Conservation (phyloP, 75 land plant genomes). For the Larix kaempferi region DNA sequence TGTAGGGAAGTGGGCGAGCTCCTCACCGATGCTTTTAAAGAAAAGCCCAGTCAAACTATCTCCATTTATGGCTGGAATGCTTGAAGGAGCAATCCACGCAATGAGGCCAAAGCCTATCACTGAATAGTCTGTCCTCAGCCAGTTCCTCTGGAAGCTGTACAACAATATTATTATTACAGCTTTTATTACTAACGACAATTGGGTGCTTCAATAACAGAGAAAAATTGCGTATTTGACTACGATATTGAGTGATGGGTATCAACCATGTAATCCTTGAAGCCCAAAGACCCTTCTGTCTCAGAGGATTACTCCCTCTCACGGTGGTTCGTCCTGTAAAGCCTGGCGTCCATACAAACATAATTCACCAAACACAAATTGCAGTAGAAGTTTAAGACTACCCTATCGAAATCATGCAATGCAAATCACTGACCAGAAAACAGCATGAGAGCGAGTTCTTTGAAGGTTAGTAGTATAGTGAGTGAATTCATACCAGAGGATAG, state of each 20-base stretch:
- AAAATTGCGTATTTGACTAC: too few species aligned
- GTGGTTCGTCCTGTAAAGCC: neutral
- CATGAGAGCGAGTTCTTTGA: neutral
- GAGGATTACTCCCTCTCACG: neutral
- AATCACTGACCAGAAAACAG: neutral
- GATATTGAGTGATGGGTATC: neutral
- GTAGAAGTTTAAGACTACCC: neutral
- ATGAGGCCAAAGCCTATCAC: conserved; percentile 95
- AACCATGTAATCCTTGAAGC: neutral
- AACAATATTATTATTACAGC: neutral
- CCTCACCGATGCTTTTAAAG: conserved; percentile 84
- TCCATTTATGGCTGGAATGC: conserved; percentile 87
- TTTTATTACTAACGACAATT: neutral
- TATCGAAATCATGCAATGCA: neutral
- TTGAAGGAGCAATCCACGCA: conserved; percentile 96
- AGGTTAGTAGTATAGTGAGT: neutral
- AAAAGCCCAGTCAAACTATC: conserved; percentile 88
- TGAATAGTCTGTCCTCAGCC: conserved; percentile 79
- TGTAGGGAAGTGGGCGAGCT: conserved; percentile 94
- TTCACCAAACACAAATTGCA: neutral
- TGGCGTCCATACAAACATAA: neutral
- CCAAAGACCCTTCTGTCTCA: neutral
- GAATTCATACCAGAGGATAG: conserved; percentile 21
- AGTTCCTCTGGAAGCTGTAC: conserved; percentile 71
- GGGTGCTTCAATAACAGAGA: neutral